These are phyloP conservation scores for Rhizopogon vesiculosus DNA, from an alignment of 768 basidiomycete genomes.

Conservation along the genomic window DNA sequence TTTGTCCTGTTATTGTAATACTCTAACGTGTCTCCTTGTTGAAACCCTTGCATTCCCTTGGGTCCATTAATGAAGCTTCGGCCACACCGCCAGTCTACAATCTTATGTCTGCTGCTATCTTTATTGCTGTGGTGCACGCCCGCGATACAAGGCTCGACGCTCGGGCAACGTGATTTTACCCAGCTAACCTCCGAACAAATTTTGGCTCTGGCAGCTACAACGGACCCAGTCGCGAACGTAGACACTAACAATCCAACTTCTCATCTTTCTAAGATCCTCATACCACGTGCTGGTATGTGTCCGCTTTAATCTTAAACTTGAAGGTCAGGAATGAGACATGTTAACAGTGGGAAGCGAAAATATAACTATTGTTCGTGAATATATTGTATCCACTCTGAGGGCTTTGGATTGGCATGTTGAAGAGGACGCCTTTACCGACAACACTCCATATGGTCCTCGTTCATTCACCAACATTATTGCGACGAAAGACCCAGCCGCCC, in stretches of 20 bases:
- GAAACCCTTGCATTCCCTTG: no score
- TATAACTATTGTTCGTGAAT: slow-evolving; percentile 77
- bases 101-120: slow-evolving; percentile 5
- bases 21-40: no score
- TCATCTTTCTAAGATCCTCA: slow-evolving; percentile 78
- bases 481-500: slow-evolving; percentile 87
- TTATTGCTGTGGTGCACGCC: slow-evolving; percentile 16
- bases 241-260: slow-evolving; percentile 62
- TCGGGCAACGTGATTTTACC: slow-evolving; percentile 32
- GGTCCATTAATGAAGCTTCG: slow-evolving; percentile 1
- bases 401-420: slow-evolving; percentile 85
- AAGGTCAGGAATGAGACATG: background rate
- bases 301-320: background rate
- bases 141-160: slow-evolving; percentile 25
- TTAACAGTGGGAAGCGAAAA: slow-evolving; percentile 62
- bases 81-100: background rate
- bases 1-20: background rate
- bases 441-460: slow-evolving; percentile 78
- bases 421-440: slow-evolving; percentile 71
- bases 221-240: slow-evolving; percentile 64
- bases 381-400: slow-evolving; percentile 70
- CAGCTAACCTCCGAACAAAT: slow-evolving; percentile 50
- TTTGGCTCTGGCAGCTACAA: slow-evolving; percentile 42
- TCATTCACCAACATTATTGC: slow-evolving; percentile 90
- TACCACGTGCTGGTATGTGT: slow-evolving; percentile 73